phyloP scores from a whole-genome alignment of 345 rosid species.

The Eucalyptus fibrosa region DNA sequence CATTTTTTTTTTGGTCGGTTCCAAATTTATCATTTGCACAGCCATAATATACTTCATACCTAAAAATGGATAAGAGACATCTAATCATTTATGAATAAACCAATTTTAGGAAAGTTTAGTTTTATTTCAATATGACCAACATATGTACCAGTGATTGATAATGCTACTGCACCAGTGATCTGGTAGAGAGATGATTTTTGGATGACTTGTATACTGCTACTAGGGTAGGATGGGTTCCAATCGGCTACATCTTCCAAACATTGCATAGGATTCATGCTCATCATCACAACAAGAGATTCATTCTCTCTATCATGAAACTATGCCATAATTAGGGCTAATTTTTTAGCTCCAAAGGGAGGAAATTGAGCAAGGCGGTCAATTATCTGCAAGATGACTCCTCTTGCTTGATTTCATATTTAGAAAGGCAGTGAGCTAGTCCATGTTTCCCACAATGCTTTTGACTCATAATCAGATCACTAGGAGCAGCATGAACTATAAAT shows the following conservation, averaged over 20 bases:
- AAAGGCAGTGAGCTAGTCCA: not conserved
- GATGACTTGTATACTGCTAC: no score
- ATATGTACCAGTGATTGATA: not conserved
- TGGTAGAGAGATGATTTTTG: no score
- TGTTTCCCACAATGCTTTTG: not conserved
- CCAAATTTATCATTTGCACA: not conserved
- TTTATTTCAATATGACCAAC: no score
- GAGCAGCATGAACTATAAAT: not conserved
- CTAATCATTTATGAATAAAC: not conserved
- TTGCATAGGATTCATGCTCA: not conserved
- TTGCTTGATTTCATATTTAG: not conserved
- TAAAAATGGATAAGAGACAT: not conserved
- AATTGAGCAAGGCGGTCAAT: not conserved
- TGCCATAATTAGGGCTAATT: not conserved
- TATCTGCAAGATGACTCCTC: not conserved
- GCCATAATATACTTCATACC: not conserved
- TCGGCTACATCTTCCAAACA: not conserved
- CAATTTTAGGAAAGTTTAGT: no score
- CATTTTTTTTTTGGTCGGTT: no score
- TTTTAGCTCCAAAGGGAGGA: not conserved
- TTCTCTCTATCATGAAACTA: not conserved
- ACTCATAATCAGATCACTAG: not conserved
- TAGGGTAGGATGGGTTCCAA: not conserved
- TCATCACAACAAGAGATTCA: not conserved
- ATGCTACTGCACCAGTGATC: no score